phyloP scores from a whole-genome alignment of 2,329 filamentous ascomycete species.

The Ceratocystis papillata region DNA sequence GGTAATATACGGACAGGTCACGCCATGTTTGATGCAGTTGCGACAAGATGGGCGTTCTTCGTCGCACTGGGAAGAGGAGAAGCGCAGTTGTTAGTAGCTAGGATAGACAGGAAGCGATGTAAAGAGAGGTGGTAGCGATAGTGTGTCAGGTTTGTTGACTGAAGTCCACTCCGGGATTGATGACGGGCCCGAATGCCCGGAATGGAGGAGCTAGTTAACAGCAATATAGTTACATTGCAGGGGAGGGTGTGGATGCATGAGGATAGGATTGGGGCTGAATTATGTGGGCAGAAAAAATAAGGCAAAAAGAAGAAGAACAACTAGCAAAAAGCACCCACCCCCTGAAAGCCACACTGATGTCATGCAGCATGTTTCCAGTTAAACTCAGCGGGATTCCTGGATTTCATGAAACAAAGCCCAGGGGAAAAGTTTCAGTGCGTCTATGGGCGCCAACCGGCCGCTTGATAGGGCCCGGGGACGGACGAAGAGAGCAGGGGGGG shows the following conservation, averaged over 20 bases:
- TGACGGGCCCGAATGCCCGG: neutral
- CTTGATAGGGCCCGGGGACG: neutral
- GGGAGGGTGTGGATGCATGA: neutral
- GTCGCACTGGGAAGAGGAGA: slow-evolving; percentile 27
- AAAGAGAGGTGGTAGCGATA: neutral
- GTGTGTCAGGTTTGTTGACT: no score
- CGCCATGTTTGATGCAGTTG: slow-evolving; percentile 29
- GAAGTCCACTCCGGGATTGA: neutral
- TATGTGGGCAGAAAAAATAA: neutral
- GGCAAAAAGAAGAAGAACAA: neutral
- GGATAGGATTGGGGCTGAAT: neutral
- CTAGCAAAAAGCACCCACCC: neutral
- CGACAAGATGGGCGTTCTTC: slow-evolving; percentile 28
- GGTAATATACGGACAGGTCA: slow-evolving; percentile 26
- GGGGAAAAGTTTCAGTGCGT: neutral
- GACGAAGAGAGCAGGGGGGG: neutral
- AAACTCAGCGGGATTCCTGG: no score
- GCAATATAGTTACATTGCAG: neutral
- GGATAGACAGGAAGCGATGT: neutral
- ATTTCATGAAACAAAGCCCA: neutral
- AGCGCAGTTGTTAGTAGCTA: neutral
- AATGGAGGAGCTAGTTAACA: neutral
- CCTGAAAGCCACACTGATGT: slow-evolving; percentile 3
- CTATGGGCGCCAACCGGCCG: neutral
- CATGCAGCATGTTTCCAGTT: neutral